Evolutionary conservation across 2,329 filamentous ascomycete genomes (phyloP), one percentile per base, ranked within the genome.

Genomic region (Mariannaea sp.): DNA sequence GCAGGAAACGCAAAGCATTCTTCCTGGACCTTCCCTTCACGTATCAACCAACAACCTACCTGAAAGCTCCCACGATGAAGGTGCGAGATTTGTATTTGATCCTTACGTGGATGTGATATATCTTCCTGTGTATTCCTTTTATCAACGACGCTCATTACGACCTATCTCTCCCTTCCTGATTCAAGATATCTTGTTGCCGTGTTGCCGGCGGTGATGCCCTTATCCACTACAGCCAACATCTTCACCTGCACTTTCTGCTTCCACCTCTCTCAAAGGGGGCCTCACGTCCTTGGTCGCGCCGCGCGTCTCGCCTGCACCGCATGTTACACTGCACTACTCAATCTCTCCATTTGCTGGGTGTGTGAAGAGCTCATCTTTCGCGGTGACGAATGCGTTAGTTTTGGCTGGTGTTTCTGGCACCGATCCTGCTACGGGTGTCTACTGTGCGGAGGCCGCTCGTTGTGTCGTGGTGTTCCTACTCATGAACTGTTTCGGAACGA

Each of bases 401-500:
- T 84, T n/a, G 80, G 80, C 0, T 84, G 78, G 81, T 83, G 80
- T 61, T 84, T 84, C 63, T 84, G 80, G 82, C 81, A 84, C 61
- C 71, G 73, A 32, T 72, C 68, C 1, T 84, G 80, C 64, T 84
- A 82, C 65, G 80, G 81, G 13, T 84, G 80, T 63, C 63, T 84
- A 55, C 68, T 83, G 32, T 84, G 73, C 52, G 78, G 80, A 14
- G 75, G 67, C 50, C 71, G 68, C 54, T 58, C 69, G 10, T 65
- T 77, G 3, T 70, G 72, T 17, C 63, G 61, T 16, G 75, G 72
- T 2, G 61, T 73, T 16, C 61, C 57, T 2, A 55, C 78, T 1
- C 53, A 56, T 44, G 70, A 75, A 7, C 56, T 78, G 14, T 56
- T 77, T 69, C 35, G 33, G 3, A 52, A 57, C 6, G 53, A 56